phyloP scores from a whole-genome alignment of 2,329 filamentous ascomycete species.

The Emericellopsis atlantica region DNA sequence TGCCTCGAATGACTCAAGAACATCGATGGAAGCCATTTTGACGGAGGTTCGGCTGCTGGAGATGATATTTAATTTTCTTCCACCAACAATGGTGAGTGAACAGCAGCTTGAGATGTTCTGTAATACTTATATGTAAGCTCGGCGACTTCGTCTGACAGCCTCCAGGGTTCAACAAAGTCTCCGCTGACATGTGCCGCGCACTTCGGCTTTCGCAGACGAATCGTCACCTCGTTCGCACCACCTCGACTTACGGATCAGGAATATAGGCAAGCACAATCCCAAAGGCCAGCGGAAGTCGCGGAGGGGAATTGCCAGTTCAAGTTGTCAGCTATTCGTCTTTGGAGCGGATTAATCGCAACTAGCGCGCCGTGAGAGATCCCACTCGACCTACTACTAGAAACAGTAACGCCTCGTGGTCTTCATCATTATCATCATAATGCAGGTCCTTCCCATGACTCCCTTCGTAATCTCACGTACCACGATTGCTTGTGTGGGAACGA shows the following conservation, averaged over 20 bases:
- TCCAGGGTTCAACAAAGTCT: too few relatives aligned
- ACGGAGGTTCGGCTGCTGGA: too few relatives aligned
- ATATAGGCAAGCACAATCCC: too few relatives aligned
- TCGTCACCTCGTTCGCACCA: neutral
- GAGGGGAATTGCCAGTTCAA: neutral
- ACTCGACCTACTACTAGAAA: neutral
- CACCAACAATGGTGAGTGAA: too few relatives aligned
- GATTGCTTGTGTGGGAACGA: slow-evolving; percentile 87
- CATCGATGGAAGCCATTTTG: too few relatives aligned
- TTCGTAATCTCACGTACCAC: slow-evolving; percentile 67
- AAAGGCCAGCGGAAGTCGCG: neutral
- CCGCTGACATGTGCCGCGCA: too few relatives aligned
- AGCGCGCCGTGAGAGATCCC: neutral
- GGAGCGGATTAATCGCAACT: neutral
- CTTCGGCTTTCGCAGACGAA: neutral
- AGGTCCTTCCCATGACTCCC: slow-evolving; percentile 71
- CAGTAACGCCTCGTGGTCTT: neutral
- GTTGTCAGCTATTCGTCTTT: neutral
- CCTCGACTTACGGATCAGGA: neutral
- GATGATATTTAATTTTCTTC: too few relatives aligned
- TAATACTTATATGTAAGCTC: too few relatives aligned
- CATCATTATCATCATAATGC: neutral
- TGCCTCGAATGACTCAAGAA: too few relatives aligned
- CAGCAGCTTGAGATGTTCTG: too few relatives aligned
- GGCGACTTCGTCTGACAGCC: too few relatives aligned